Evolutionary conservation across 2,329 filamentous ascomycete genomes (phyloP).

Genomic region (Arthrinium puccinioides): DNA sequence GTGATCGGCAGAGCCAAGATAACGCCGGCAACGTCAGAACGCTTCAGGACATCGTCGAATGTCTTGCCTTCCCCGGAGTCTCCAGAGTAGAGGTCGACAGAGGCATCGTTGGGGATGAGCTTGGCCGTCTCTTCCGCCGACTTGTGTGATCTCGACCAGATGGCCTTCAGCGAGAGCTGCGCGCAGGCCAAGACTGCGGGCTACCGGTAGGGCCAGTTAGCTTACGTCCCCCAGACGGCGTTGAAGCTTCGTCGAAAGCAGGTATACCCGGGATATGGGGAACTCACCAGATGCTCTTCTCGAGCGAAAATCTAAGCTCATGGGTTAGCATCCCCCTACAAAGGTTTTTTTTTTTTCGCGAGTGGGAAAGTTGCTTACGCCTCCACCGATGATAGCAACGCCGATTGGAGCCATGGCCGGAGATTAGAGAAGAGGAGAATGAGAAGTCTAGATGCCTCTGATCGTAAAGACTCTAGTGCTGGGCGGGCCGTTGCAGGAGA

Average conservation of each 20-base stretch:
- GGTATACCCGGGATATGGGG: background rate
- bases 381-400: slow-evolving; percentile 8
- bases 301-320: slow-evolving; percentile 52
- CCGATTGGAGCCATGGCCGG: slow-evolving; percentile 5
- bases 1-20: slow-evolving; percentile 49
- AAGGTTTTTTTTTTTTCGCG: background rate
- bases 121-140: slow-evolving; percentile 35
- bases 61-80: slow-evolving; percentile 25
- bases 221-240: slow-evolving; percentile 1
- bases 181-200: slow-evolving; percentile 43
- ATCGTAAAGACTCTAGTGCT: too few species aligned
- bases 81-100: slow-evolving; percentile 20
- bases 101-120: slow-evolving; percentile 17
- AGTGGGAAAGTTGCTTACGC: slow-evolving; percentile 1
- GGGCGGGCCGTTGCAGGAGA: too few species aligned
- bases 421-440: too few species aligned
- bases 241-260: background rate
- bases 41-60: slow-evolving; percentile 35
- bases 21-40: slow-evolving; percentile 36
- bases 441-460: too few species aligned
- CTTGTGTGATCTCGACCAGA: slow-evolving; percentile 46
- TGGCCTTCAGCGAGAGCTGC: slow-evolving; percentile 41
- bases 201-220: slow-evolving; percentile 13
- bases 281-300: slow-evolving; percentile 42
- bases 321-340: slow-evolving; percentile 21